Evolutionary conservation across 179 eudicot species (phyloP), one percentile per base, ranked within the genome.

Genomic region (Spinacia oleracea): DNA sequence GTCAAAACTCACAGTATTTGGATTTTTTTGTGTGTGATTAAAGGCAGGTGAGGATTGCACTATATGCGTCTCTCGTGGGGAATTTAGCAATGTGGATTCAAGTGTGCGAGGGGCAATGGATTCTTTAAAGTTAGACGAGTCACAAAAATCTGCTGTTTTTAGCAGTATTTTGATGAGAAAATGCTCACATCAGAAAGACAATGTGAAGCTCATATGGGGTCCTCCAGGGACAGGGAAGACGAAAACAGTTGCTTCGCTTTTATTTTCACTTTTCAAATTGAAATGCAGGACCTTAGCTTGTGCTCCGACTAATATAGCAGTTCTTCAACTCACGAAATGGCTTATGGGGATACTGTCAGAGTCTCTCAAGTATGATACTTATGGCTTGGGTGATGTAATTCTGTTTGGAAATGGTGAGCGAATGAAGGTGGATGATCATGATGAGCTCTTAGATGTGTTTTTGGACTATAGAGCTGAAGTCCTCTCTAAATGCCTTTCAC

Each of bases 161-260:
- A 81, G 75, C 75, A 81, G 93, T 76, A 70, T 91, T 53, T 84
- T 80, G 18, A 81, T 84, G 74, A 88, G 83, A 55, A 78, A 81
- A 64, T 89, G 92, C 78, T 60, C 56, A 32, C 91, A 91, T 72
- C 74, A 73, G 12, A 77, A 55, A 4, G 31, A 85, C 34, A 80
- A 73, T 6, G 82, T 90, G 20, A 88, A 87, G 77, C 88, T 93
- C n/a, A 90, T 91, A 50, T 93, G 97, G 94, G 94, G 98, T 9
- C 98, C 97, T 27, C 93, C 97, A 0, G 94, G 98, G 42, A 93
- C 97, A 9, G 94, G 94, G 40, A 93, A 90, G 76, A 92, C 97
- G 5, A 90, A 89, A 62, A 91, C 93, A 1, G 81, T 85, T 29
- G 89, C 88, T 55, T 85, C 87, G 0, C 79, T 92, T 0, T n/a